Conservation (phyloP, 495 filamentous ascomycete genomes). For the Beverwykella pulmonaria region DNA sequence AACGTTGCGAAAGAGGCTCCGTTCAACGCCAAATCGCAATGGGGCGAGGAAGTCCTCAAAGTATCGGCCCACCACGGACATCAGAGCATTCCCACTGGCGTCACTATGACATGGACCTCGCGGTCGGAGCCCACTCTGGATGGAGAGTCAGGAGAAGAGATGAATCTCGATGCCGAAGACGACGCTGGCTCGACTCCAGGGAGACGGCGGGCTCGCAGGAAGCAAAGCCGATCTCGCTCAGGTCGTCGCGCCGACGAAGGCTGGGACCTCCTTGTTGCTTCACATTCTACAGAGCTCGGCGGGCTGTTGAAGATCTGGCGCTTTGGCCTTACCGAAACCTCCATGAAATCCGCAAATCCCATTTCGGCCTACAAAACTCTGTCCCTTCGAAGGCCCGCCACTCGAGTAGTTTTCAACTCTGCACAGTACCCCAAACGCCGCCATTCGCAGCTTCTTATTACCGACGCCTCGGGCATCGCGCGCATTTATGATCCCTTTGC, state of each 20-base stretch:
- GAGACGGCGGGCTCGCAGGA: conserved; percentile 1
- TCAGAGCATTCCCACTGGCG: conserved; percentile 54
- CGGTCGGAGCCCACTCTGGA: conserved; percentile 43
- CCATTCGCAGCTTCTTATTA: conserved; percentile 66
- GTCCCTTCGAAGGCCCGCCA: conserved; percentile 64
- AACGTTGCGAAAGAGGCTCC: conserved; percentile 49
- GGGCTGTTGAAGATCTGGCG: conserved; percentile 63
- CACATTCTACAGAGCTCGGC: conserved; percentile 67
- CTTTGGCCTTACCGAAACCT: conserved; percentile 47
- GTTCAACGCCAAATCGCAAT: conserved; percentile 10
- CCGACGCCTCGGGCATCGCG: conserved; percentile 67
- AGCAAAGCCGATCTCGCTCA: conserved; percentile 26
- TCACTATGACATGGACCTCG: conserved; percentile 69
- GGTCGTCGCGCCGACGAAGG: conserved; percentile 31
- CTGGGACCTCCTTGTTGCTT: conserved; percentile 63
- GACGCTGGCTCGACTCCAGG: conserved; percentile 7
- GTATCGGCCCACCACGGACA: conserved; percentile 34
- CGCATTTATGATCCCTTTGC: conserved; percentile 61
- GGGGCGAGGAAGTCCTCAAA: conserved; percentile 32
- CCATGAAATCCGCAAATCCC: conserved; percentile 12
- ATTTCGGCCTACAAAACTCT: conserved; percentile 30
- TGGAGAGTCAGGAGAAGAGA: conserved; percentile 39
- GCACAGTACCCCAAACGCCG: conserved; percentile 59
- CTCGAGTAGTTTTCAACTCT: conserved; percentile 73
- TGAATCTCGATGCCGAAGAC: conserved; percentile 32